Percentiles rank a stretch among this genome's conserved stretches.
Conservation (phyloP, 2,329 filamentous ascomycete genomes). For the Botrytis squamosa region DNA sequence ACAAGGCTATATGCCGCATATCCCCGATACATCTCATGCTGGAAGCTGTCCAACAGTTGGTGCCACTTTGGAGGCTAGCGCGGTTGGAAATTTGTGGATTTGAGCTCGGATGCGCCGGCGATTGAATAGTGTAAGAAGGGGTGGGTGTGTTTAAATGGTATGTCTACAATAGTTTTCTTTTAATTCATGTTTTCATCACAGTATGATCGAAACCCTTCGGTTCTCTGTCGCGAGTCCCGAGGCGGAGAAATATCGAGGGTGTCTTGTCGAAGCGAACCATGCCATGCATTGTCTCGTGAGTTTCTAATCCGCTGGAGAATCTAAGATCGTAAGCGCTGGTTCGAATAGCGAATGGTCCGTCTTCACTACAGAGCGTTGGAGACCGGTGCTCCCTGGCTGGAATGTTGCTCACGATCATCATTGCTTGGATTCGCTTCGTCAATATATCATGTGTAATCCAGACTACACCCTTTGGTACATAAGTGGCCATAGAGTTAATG, state of each 20-base stretch:
- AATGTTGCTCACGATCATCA: not conserved
- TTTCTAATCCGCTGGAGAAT: not conserved
- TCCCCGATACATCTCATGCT: not conserved
- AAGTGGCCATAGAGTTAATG: not conserved
- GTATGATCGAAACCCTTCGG: not conserved
- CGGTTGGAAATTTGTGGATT: not conserved
- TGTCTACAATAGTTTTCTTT: not conserved
- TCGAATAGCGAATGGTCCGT: not conserved
- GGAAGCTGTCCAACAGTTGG: not conserved
- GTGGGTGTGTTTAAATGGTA: not conserved
- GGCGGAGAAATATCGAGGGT: not conserved
- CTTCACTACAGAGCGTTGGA: not conserved
- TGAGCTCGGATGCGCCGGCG: not conserved
- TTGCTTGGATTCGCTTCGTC: constrained; percentile 12
- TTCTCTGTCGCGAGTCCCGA: not conserved
- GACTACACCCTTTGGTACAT: constrained; percentile 17
- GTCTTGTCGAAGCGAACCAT: not conserved
- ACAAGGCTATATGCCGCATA: not conserved
- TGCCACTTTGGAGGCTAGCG: not conserved
- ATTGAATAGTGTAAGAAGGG: too few species aligned
- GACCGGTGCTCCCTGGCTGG: not conserved
- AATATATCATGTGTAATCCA: constrained; percentile 22
- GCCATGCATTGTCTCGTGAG: not conserved
- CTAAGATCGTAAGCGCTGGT: not conserved
- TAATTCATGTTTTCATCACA: not conserved